Base-by-base conservation (phyloP, 345 rosid genomes). In the Boechera retrofracta region DNA sequence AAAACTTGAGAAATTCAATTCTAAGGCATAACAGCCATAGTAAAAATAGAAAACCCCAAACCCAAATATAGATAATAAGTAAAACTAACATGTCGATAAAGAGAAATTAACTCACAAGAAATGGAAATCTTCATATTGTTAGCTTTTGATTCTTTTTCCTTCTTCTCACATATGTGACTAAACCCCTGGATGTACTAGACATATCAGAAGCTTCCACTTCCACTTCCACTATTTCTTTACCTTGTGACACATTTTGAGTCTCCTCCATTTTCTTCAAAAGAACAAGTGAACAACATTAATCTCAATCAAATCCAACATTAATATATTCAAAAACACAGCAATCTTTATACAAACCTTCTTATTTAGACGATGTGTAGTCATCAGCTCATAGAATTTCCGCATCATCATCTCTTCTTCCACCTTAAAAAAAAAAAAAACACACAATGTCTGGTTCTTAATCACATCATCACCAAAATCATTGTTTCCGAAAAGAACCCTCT, bases 381-480 rank as follows among this genome's bases (percentile, higher is more conserved):
- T 47, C 10, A 65, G 10, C 11, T 16, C 58, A 31, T 49, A 49
- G 2, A 33, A 18, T 21, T 66, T 66, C 11, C 39, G 0, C 58
- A 32, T 51, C 45, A 49, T 18, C 45, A 66, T 49, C 45, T 66
- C 71, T 47, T 65, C 41, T 33, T 66, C 71, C 58, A 65, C 69
- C 69, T 64, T 12, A 7, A 42, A 63, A 21, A 6, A 35, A 35
- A 35, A 5, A 6, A 5, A 6, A 3, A 35, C 6, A 35, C 6
- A 6, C 5, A 6, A 4, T 33, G 35, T 36, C 39, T 36, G 9
- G 3, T 6, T 38, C 42, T 38, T 38, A 38, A 39, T 39, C 12
- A 39, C 12, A 7, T 10, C n/a, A 36, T 36, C 45, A 61, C 3
- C 28, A 15, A 9, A 35, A 18, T 16, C 7, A 59, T 35, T 26